Percentiles rank a stretch among this genome's conserved stretches.
These are phyloP conservation scores for Paramecium pentaurelia DNA, from an alignment of 73 alveolate genomes.

Conservation along the genomic window DNA sequence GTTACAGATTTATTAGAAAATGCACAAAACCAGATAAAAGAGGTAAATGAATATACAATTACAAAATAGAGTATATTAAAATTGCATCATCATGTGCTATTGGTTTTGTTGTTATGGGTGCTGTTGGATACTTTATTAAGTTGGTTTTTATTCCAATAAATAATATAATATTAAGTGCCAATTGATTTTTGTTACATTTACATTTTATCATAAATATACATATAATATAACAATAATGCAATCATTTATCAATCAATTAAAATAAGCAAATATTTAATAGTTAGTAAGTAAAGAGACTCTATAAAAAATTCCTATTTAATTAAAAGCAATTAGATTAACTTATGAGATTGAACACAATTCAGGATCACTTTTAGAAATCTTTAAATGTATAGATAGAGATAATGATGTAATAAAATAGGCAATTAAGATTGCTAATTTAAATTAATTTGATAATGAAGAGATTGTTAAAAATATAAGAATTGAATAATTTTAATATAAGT, in stretches of 20 bases:
- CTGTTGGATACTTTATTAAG: slow-evolving; percentile 82
- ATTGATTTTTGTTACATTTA: slow-evolving; percentile 24
- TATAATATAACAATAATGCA: not conserved
- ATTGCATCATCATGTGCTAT: slow-evolving; percentile 80
- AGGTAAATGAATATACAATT: slow-evolving; percentile 59
- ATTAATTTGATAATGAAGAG: not conserved
- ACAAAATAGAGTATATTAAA: slow-evolving; percentile 73
- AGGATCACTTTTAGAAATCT: not conserved
- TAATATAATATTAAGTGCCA: slow-evolving; percentile 72
- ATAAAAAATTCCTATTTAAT: not conserved
- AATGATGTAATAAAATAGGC: not conserved
- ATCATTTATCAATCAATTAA: not conserved
- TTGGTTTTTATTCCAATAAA: slow-evolving; percentile 88
- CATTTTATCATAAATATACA: not conserved
- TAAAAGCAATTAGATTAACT: not conserved
- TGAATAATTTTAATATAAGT: not conserved
- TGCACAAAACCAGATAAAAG: slow-evolving; percentile 86
- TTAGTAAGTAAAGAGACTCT: not conserved
- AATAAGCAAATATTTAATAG: slow-evolving; percentile 21
- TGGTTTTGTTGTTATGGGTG: slow-evolving; percentile 87
- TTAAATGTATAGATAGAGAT: not conserved
- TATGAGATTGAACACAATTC: not conserved
- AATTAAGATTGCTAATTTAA: not conserved
- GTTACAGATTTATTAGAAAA: slow-evolving; percentile 72
- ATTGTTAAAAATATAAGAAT: not conserved